Evolutionary conservation across 331 rosid genomes (phyloP).

Genomic region (Phaseolus coccineus): DNA sequence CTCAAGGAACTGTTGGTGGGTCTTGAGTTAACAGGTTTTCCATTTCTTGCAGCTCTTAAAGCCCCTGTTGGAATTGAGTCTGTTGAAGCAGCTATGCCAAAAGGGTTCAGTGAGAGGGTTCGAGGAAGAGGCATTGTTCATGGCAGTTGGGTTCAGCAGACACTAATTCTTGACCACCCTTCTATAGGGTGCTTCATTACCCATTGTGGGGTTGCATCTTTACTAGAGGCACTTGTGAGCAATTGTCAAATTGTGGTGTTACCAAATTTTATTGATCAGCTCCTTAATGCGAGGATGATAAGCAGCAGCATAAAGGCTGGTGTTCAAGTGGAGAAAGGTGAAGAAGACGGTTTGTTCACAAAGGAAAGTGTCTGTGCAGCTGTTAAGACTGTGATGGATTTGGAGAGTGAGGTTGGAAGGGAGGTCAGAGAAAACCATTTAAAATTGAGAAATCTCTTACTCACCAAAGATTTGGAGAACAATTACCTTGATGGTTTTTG

Average conservation of each 20-base stretch:
- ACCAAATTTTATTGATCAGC: no score
- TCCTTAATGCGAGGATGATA: no score
- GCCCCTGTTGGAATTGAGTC: conserved; percentile 35
- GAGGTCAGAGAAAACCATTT: not conserved
- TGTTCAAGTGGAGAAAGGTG: no score
- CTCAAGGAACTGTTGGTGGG: conserved; percentile 24
- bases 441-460: not conserved
- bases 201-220: no score
- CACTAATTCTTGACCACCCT: conserved; percentile 32
- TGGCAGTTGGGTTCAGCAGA: conserved; percentile 45
- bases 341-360: not conserved
- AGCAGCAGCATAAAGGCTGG: no score
- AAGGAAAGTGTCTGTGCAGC: conserved; percentile 23
- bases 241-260: no score
- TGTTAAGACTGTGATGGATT: conserved; percentile 25
- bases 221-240: no score
- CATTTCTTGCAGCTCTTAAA: conserved; percentile 47
- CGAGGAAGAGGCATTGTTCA: conserved; percentile 28
- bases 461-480: conserved; percentile 8
- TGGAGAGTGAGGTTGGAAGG: not conserved
- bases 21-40: conserved; percentile 49
- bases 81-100: conserved; percentile 40
- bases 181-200: no score
- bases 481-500: not conserved
- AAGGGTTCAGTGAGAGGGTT: conserved; percentile 42